Base-by-base conservation (phyloP, 345 rosid genomes). In the Eutrema yunnanense region DNA sequence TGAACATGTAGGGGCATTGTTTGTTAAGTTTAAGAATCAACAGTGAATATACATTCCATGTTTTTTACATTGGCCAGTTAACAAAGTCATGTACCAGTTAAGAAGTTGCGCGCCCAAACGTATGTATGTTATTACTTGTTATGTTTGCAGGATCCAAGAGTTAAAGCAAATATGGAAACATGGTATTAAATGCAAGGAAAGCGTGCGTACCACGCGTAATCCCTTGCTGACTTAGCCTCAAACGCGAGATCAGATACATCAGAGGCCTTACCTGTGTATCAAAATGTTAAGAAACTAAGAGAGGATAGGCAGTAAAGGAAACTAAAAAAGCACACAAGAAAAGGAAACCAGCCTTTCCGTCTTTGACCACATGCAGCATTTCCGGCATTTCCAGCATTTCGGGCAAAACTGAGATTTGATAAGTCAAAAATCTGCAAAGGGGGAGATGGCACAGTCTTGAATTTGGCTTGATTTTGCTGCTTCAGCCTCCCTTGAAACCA, bases 201-300 rank as follows among this genome's bases (percentile, higher is more conserved):
- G 8, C 22, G 73, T 72, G 47, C 85, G 76, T 73, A 88, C 98
- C 97, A 93, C 8, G 97, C 98, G 37, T 64, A 2, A 62, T 92
- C 96, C 81, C 80, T 85, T 8, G 84, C 42, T 12, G 98, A 92
- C 81, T 49, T 83, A 62, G 96, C 98, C 84, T 92, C 98, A 78
- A 81, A 92, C 71, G 82, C 80, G 66, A 90, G 72, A 47, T 86
- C 96, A 65, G 86, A 50, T 8, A 84, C 75, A 79, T 87, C 89
- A 33, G 82, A 65, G 29, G 69, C 44, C 65, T 53, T 76, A 26
- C 61, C 66, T 78, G 74, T 66, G 53, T 38, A 62, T 47, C 61
- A 71, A 57, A 56, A 38, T 16, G 30, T 51, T 57, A 30, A 59
- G 22, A 32, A 46, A 63, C 22, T 68, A 9, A 72, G 9, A 14